phyloP scores from a whole-genome alignment of 441 rosid species.

The Hypseocharis bilobata region DNA sequence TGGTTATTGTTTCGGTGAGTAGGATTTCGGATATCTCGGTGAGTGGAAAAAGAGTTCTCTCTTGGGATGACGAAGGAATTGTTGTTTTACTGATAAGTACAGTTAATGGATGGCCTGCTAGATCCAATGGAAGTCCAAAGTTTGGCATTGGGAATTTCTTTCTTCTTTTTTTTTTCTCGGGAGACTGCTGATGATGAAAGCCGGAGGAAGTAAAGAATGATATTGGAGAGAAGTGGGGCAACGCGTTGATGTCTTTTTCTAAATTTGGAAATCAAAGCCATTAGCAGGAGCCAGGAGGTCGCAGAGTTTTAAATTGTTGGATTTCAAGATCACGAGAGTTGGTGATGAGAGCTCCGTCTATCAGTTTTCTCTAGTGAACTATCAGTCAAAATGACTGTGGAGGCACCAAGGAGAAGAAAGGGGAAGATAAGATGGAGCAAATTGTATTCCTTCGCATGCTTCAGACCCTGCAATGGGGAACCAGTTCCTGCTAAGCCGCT shows the following conservation, averaged over 20 bases:
- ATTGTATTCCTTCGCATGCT: conserved; percentile 46
- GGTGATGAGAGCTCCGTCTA: neutral
- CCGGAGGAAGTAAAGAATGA: neutral
- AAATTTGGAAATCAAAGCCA: neutral
- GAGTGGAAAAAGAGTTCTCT: neutral
- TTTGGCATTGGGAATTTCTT: conserved; percentile 22
- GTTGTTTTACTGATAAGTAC: conserved; percentile 11
- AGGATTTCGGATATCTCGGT: neutral
- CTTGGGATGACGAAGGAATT: neutral
- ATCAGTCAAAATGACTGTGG: conserved; percentile 18
- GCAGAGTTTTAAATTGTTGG: neutral
- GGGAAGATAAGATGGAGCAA: conserved; percentile 45
- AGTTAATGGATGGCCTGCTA: conserved; percentile 28
- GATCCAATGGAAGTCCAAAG: conserved; percentile 27
- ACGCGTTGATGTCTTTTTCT: neutral
- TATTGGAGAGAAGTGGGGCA: neutral
- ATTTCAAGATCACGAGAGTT: neutral
- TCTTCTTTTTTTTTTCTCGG: no score
- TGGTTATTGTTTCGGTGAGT: neutral
- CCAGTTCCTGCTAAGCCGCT: conserved; percentile 23
- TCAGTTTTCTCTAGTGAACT: neutral
- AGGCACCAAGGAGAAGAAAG: conserved; percentile 22
- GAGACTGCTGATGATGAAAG: conserved; percentile 1
- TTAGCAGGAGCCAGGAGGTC: neutral
- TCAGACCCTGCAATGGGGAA: conserved; percentile 25